Conservation (phyloP, 805 yeast species). For the Tetrapisispora pingtungensis region DNA sequence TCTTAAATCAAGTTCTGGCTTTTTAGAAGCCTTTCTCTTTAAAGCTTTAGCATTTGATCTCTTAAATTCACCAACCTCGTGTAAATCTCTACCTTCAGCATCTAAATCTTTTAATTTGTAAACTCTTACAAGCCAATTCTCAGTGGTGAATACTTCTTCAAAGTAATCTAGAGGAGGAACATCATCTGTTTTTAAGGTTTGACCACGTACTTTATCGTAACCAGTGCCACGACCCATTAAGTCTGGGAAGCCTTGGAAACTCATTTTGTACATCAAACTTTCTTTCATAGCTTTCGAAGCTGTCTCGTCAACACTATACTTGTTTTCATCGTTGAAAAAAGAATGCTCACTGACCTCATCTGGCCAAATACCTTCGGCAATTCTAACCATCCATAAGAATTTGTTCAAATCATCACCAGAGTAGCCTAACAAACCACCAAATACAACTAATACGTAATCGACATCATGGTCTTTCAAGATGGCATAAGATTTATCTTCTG, state of each 20-base stretch:
- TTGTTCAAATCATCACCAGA: conserved; percentile 96
- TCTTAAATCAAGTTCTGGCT: conserved; percentile 46
- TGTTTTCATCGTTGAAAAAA: conserved; percentile 77
- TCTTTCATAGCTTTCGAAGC: conserved; percentile 83
- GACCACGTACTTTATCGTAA: conserved; percentile 81
- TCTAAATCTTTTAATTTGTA: conserved; percentile 87
- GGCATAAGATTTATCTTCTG: conserved; percentile 81
- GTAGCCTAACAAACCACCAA: conserved; percentile 89
- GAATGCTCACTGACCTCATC: conserved; percentile 86
- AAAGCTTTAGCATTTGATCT: conserved; percentile 26
- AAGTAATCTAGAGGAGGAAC: conserved; percentile 57
- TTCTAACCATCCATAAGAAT: conserved; percentile 97
- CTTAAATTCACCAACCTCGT: conserved; percentile 46
- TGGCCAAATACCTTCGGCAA: conserved; percentile 99
- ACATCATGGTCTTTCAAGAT: conserved; percentile 87
- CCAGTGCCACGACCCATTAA: conserved; percentile 50
- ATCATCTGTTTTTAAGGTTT: conserved; percentile 45
- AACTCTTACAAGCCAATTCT: conserved; percentile 93
- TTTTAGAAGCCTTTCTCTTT: conserved; percentile 37
- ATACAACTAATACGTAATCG: conserved; percentile 84
- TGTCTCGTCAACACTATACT: conserved; percentile 71
- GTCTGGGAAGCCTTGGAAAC: conserved; percentile 77
- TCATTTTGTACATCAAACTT: conserved; percentile 90
- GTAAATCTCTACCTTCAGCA: conserved; percentile 70
- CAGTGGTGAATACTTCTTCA: conserved; percentile 91